Evolutionary conservation across 148 eudicot genomes (phyloP), one percentile per base, ranked within the genome.

Genomic region (Rhododendron vialii): DNA sequence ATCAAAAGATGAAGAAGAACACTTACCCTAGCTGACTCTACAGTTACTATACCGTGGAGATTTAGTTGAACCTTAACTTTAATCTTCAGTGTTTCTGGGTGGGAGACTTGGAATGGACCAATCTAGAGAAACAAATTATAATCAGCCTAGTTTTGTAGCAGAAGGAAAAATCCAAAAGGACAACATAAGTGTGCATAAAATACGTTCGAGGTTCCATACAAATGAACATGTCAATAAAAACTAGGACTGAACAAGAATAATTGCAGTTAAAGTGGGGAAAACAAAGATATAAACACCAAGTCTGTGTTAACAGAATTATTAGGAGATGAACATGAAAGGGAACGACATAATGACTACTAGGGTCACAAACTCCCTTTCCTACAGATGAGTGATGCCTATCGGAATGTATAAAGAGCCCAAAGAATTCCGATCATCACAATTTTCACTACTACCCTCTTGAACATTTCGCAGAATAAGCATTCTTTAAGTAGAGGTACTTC

Each of bases 11-110:
- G n/a, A 71, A 47, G 84, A 80, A 24, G n/a, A 76, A 83, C 53
- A 86, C 96, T 91, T 92, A 97, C 99, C 63, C 86, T 85, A 83
- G 96, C 98, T 61, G 98, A 90, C 36, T 83, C 92, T 67, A 93
- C 45, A 10, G 90, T 87, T 50, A 95, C 90, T 83, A 91, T 89
- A 59, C 98, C 98, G 86, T 94, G 89, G 48, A 94, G 90, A 84
- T 93, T 93, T 86, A 97, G 89, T 71, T 86, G 86, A 81, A 94
- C 91, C 88, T 90, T 95, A 30, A 93, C 88, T 86, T 95, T 95
- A 1, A 97, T 89, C 91, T 90, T 88, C 33, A 86, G 86, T n/a
- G 84, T 92, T 87, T 91, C 92, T 45, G 85, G n/a, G 53, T 87
- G 86, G 78, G 93, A 82, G 61, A 82, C 91, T 69, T 90, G 88